Evolutionary conservation across 805 yeast species (phyloP), one percentile per base, ranked within the genome.

Genomic region (Monosporozyma solicola): DNA sequence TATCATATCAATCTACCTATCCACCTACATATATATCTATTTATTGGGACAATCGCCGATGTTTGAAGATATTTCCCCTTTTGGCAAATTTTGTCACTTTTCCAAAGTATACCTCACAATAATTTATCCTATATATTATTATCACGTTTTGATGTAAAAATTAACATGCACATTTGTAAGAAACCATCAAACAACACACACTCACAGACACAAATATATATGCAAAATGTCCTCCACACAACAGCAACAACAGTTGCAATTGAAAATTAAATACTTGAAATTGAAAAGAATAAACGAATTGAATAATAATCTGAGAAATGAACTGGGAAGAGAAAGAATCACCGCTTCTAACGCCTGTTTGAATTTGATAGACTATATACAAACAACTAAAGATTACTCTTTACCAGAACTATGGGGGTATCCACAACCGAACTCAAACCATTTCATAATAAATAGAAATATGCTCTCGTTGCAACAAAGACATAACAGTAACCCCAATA

Each of bases 311-410:
- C 65, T 85, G 39, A 76, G 74, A 57, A 75, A 75, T 31, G 76
- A 80, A 45, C 63, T 85, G 41, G 63, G 74, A 2, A 69, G 79
- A 51, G 83, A 83, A 11, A 71, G 90, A 55, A 80, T 83, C 2
- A 80, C 82, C 33, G 83, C 86, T 8, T 81, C 87, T 5, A 78
- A 79, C 59, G 85, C 85, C 7, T 78, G 83, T 7, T 68, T 77
- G 39, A 67, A 75, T 51, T 67, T 74, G n/a, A 71, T 73, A 5
- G 66, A 72, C 47, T 70, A 69, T 51, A 66, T 71, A 2, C 62
- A 69, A 16, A 63, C 61, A 24, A 62, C 64, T 29, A 67, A 60
- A 48, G 77, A 74, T 54, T 73, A 67, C 54, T 58, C 70, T 1
- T 39, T 73, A 5, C 74, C 77, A 1, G 74, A 70, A 44, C 48